Conservation (phyloP, 1,139 yeast genomes). For the Taiozyma sp. region DNA sequence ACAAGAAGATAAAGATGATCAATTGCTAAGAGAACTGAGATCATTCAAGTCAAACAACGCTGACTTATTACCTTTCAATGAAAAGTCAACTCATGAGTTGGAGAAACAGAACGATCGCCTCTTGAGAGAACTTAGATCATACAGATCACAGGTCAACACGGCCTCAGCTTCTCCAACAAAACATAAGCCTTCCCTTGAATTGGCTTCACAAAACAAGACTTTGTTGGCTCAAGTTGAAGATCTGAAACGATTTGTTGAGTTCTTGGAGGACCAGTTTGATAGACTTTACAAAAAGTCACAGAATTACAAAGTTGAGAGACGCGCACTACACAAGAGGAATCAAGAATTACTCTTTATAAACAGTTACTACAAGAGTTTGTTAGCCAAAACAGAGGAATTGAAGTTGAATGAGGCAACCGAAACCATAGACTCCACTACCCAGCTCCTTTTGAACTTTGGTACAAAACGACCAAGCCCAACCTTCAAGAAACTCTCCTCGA, state of each 20-base stretch:
- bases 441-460: not conserved
- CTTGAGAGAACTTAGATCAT: not conserved
- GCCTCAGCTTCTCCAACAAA: conserved; percentile 1
- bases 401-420: not conserved
- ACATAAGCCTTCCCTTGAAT: conserved; percentile 1
- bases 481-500: not conserved
- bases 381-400: not conserved
- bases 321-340: conserved; percentile 5
- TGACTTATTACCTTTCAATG: not conserved
- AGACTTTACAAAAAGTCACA: conserved; percentile 12
- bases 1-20: not conserved
- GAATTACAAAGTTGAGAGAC: conserved; percentile 12
- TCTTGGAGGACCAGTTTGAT: conserved; percentile 18
- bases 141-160: not conserved
- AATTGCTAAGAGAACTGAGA: conserved; percentile 6
- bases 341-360: conserved; percentile 6
- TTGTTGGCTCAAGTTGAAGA: conserved; percentile 10
- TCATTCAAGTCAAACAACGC: conserved; percentile 8
- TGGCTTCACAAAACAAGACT: conserved; percentile 5
- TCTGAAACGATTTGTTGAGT: conserved; percentile 15
- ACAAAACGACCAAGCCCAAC: not conserved
- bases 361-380: conserved; percentile 3
- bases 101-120: not conserved
- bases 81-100: not conserved
- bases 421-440: conserved; percentile 2